These are phyloP conservation scores for Pythium pyrilobum DNA, from an alignment of 352 stramenopile genomes.

Conservation along the genomic window DNA sequence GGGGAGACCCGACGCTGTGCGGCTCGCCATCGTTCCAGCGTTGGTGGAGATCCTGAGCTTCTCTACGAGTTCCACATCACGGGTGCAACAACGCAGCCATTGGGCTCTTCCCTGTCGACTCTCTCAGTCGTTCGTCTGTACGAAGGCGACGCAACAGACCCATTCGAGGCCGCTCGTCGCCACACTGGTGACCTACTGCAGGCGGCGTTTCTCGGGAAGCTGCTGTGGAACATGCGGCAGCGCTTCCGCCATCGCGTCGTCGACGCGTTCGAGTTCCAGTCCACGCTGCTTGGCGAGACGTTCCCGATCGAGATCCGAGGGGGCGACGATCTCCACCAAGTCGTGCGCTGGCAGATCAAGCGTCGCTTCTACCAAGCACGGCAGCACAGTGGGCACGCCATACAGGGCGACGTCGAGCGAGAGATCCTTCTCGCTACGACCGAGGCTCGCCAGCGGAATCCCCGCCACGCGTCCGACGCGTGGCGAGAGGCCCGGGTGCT, in stretches of 20 bases:
- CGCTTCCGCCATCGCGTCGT: constrained; percentile 17
- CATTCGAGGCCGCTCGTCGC: constrained; percentile 15
- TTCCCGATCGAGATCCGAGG: constrained; percentile 24
- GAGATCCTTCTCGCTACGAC: no score
- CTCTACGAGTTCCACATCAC: not conserved
- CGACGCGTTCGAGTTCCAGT: constrained; percentile 2
- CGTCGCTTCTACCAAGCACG: not conserved
- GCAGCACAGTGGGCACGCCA: no score
- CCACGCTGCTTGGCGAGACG: not conserved
- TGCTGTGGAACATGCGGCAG: constrained; percentile 31
- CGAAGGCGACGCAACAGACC: constrained; percentile 14
- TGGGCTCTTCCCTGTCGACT: constrained; percentile 1
- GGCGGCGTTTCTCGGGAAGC: constrained; percentile 22
- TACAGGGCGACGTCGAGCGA: no score
- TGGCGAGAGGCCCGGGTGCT: constrained; percentile 24
- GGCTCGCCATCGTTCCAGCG: no score
- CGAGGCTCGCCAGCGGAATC: no score
- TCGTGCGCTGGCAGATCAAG: constrained; percentile 18
- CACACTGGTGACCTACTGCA: constrained; percentile 24
- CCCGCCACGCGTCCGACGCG: constrained; percentile 5
- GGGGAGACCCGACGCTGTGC: no score
- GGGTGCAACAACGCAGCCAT: not conserved
- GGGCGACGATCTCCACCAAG: constrained; percentile 37
- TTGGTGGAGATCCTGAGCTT: no score
- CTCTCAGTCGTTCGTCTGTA: not conserved